phyloP scores from a whole-genome alignment of 345 rosid species.

The Balakata baccata region DNA sequence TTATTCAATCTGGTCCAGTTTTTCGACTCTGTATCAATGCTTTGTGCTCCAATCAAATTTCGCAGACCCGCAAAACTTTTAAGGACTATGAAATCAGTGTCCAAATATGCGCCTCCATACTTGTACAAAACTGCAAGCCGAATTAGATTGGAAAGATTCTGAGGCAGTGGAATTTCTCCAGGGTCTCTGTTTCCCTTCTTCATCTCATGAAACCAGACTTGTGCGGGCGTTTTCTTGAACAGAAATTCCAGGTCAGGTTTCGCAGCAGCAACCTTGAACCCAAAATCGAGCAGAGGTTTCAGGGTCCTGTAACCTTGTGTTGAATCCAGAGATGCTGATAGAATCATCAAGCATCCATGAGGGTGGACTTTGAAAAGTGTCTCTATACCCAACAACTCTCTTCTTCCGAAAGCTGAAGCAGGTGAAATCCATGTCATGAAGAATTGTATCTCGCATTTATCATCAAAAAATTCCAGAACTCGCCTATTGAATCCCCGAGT shows the following conservation, averaged over 20 bases:
- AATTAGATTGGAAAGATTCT: constrained; percentile 70
- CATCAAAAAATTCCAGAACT: constrained; percentile 44
- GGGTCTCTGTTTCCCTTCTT: constrained; percentile 64
- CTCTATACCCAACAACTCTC: constrained; percentile 56
- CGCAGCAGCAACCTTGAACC: constrained; percentile 47
- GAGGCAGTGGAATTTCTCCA: constrained; percentile 65
- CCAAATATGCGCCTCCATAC: constrained; percentile 76
- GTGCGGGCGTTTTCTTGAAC: constrained; percentile 61
- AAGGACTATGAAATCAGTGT: constrained; percentile 68
- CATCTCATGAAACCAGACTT: constrained; percentile 61
- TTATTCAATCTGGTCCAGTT: constrained; percentile 77
- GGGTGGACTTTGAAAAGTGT: constrained; percentile 65
- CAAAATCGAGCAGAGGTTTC: constrained; percentile 49
- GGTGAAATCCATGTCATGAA: constrained; percentile 90
- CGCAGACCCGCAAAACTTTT: constrained; percentile 46
- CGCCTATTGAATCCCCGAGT: constrained; percentile 50
- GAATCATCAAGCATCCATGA: constrained; percentile 59
- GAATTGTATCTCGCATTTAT: constrained; percentile 50
- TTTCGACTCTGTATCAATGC: constrained; percentile 38
- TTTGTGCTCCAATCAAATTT: constrained; percentile 81
- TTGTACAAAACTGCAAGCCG: constrained; percentile 64
- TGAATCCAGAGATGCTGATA: constrained; percentile 66
- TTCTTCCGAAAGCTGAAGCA: constrained; percentile 41
- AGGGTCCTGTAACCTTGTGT: constrained; percentile 43
- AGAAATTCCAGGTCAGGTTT: constrained; percentile 60